Base-by-base conservation (phyloP, 345 rosid genomes). In the Murraya koenigii region DNA sequence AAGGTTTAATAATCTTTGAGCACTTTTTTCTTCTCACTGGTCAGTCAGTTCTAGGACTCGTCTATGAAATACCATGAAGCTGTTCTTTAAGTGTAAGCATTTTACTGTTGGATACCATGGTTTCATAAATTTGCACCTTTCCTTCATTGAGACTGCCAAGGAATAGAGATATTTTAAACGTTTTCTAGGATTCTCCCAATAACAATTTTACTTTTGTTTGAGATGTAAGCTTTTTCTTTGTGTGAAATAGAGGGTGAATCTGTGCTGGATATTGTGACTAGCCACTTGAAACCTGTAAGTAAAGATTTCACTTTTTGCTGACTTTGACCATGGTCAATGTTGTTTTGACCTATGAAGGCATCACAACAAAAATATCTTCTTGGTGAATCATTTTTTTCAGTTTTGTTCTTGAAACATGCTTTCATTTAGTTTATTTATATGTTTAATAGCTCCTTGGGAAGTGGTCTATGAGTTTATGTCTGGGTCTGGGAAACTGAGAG, bases 121-220 rank as follows among this genome's bases (percentile, higher is more conserved):
- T 22, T 44, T 17, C 17, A 41, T 38, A 61, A 60, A 63, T 41
- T 35, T 1, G 3, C 17, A 41, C 19, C 23, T 11, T 2, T 39
- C 47, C 63, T 41, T 61, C 25, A 28, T 61, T 74, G 20, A 11
- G 7, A 23, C 25, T 11, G 35, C 35, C 22, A 47, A 75, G n/a
- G 35, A 63, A 65, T 75, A 49, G 47, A 75, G 61, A 63, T n/a
- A 8, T 20, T 62, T 75, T 75, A 6, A 32, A 47, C 19, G 54
- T 8, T 60, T 17, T 59, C 67, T 36, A 39, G n/a, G 54, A 60
- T 41, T 56, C 14, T 13, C 11, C 17, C 17, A 5, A 1, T 35
- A 22, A 23, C 35, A 8, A n/a, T 36, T 59, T 25, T 56, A 15
- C 22, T 58, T 61, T 26, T 28, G 47, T 25, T n/a, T 61, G 67